Evolutionary conservation across 345 rosid genomes (phyloP), one percentile per base, ranked within the genome.

Genomic region (Odontarrhena argentea): DNA sequence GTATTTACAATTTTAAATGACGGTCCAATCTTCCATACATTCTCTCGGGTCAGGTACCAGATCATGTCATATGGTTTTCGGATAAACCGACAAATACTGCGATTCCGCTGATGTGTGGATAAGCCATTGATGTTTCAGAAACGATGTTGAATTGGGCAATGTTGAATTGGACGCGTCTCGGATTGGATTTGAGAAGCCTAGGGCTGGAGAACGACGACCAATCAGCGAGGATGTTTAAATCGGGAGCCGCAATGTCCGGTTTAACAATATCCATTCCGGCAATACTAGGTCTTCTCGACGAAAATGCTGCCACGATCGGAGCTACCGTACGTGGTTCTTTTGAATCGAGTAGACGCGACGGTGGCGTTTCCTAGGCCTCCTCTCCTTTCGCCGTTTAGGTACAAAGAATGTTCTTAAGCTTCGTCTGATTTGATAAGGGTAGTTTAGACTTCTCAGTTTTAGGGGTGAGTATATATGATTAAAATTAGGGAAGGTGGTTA

Each of bases 81-180:
- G 22, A 18, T 18, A 18, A 18, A 18, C 22, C 22, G 22, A 18
- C 22, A 18, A 18, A 18, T 18, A 18, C 83, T 8, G 92, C 98
- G 4, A 92, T 67, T 67, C 98, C 98, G 50, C 85, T 82, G 7
- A 86, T 73, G 60, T 92, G 98, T 1, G 98, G 95, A 59, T 95
- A 89, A 1, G 96, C 77, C 98, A 92, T 92, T 6, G 96, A 92
- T 2, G 96, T 92, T 38, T 96, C 98, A 1, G 98, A 89, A 22
- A 79, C 49, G 35, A 92, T 70, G 64, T 89, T 18, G 22, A 18
- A 18, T 18, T 18, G 22, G 22, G 22, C 22, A 18, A 18, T 18
- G 22, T 18, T 87, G 85, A 86, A 87, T 1, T 64, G 14, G 24
- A 86, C 92, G 0, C 84, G 74, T 56, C 98, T 83, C 5, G 79